phyloP scores from a whole-genome alignment of 768 basidiomycete species.

The Suillus paluster region DNA sequence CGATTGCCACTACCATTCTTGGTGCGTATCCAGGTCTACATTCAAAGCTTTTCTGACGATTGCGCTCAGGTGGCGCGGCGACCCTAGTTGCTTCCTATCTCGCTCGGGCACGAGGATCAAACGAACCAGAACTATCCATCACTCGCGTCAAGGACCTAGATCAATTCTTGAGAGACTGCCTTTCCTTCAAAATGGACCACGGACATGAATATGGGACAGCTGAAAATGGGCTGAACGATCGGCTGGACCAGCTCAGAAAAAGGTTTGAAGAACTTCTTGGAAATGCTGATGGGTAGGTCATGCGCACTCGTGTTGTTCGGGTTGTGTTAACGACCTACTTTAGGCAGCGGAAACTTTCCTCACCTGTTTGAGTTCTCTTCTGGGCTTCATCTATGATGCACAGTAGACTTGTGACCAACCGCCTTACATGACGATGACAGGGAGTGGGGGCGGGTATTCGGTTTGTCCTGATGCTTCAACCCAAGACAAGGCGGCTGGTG shows the following conservation, averaged over 20 bases:
- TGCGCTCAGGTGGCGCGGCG: constrained; percentile 55
- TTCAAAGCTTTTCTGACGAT: constrained; percentile 1
- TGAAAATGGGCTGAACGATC: constrained; percentile 13
- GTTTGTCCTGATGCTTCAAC: too few relatives aligned
- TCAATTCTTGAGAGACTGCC: constrained; percentile 65
- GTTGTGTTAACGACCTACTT: not conserved
- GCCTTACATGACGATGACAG: not conserved
- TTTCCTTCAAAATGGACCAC: constrained; percentile 61
- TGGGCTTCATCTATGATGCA: not conserved
- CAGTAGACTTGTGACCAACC: not conserved
- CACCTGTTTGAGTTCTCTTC: not conserved
- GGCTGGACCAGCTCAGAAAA: constrained; percentile 19
- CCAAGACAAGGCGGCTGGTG: not conserved
- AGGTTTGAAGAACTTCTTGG: constrained; percentile 35
- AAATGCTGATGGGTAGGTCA: constrained; percentile 15
- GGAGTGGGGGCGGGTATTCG: too few relatives aligned
- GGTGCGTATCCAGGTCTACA: constrained; percentile 29
- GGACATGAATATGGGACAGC: constrained; percentile 41
- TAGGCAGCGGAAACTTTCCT: constrained; percentile 3
- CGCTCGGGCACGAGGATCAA: constrained; percentile 68
- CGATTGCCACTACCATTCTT: constrained; percentile 38
- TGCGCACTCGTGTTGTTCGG: too few relatives aligned
- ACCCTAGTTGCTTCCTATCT: constrained; percentile 76
- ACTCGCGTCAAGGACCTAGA: constrained; percentile 63
- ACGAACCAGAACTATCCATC: constrained; percentile 70